These are phyloP conservation scores for Striga asiatica DNA, from an alignment of 257 asterid species.

Conservation along the genomic window DNA sequence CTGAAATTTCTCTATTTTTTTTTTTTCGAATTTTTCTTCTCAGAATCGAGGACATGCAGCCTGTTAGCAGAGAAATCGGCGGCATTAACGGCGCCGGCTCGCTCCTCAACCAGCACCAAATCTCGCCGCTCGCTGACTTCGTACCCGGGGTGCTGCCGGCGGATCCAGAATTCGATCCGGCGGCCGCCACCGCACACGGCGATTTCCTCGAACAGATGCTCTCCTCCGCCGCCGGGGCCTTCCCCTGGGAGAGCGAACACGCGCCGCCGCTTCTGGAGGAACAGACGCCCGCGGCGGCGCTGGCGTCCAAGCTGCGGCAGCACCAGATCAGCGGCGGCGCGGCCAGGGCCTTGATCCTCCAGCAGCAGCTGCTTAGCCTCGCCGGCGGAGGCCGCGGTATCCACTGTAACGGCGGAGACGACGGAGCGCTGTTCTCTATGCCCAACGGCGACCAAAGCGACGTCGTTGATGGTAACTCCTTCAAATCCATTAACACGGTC, in stretches of 20 bases:
- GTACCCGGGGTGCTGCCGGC: slow-evolving; percentile 18
- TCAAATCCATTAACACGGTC: slow-evolving; percentile 40
- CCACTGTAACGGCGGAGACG: slow-evolving; percentile 31
- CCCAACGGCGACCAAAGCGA: slow-evolving; percentile 43
- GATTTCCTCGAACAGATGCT: slow-evolving; percentile 77
- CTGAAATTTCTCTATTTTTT: slow-evolving; percentile 2
- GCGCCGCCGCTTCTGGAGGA: slow-evolving; percentile 32
- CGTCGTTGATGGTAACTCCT: slow-evolving; percentile 28
- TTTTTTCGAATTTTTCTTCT: slow-evolving; percentile 1
- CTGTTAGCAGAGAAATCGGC: slow-evolving; percentile 32
- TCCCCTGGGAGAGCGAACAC: slow-evolving; percentile 29
- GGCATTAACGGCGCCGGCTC: slow-evolving; percentile 43
- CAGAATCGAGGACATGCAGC: slow-evolving; percentile 23
- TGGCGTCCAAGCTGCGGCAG: slow-evolving; percentile 56
- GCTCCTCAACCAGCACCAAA: slow-evolving; percentile 40
- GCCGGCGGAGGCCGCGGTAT: slow-evolving; percentile 45
- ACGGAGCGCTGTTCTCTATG: slow-evolving; percentile 27
- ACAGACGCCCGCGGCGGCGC: slow-evolving; percentile 26
- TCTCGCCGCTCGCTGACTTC: slow-evolving; percentile 39
- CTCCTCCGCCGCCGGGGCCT: slow-evolving; percentile 35
- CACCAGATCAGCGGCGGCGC: slow-evolving; percentile 56
- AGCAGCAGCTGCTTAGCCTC: slow-evolving; percentile 58
- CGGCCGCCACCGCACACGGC: slow-evolving; percentile 41
- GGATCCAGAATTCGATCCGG: slow-evolving; percentile 39
- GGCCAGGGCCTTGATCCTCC: slow-evolving; percentile 57